Evolutionary conservation across 2,329 filamentous ascomycete species (phyloP), one percentile per base, ranked within the genome.

Genomic region (Cordyceps cateniannulata): DNA sequence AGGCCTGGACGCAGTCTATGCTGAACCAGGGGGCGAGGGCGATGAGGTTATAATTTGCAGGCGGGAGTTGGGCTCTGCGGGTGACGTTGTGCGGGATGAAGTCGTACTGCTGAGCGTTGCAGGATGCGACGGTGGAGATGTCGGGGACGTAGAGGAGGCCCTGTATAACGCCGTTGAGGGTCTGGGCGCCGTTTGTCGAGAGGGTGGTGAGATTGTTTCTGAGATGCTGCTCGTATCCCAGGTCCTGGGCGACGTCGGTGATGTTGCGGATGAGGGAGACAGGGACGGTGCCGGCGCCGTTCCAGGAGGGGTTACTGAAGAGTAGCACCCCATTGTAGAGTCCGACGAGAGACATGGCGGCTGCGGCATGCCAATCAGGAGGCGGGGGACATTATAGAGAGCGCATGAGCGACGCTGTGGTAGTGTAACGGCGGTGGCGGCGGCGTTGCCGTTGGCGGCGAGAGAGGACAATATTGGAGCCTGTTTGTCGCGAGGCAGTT

Each of bases 11-110:
- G 70, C 93, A 99, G 27, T 84, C 77, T 8, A 81, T 76, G 63
- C 82, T 89, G 67, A 91, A 85, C 93, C 93, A 98, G 29, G 93
- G 93, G 25, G 91, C 93, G 58, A 97, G 76, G 29, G 89, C 93
- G 66, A 97, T 84, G 56, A 92, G 79, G 60, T 88, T 85, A 71
- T 90, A 91, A 65, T 89, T 85, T 53, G 81, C 81, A 0, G 80
- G 77, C 0, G 86, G 85, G 1, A 97, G 82, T 68, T 95, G 81
- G n/a, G 74, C 72, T 66, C 84, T 81, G 18, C 88, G 85, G 14
- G 91, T 96, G 59, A 86, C 90, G 71, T 95, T 93, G 42, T 72
- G 67, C 1, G 92, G 90, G 9, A 97, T 81, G 66, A 88, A 85
- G n/a, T 81, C 73, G 45, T 80, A 80, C 47, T 88, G 85, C 51